Conservation (phyloP, 768 basidiomycete genomes). For the Leccinum arenicola region DNA sequence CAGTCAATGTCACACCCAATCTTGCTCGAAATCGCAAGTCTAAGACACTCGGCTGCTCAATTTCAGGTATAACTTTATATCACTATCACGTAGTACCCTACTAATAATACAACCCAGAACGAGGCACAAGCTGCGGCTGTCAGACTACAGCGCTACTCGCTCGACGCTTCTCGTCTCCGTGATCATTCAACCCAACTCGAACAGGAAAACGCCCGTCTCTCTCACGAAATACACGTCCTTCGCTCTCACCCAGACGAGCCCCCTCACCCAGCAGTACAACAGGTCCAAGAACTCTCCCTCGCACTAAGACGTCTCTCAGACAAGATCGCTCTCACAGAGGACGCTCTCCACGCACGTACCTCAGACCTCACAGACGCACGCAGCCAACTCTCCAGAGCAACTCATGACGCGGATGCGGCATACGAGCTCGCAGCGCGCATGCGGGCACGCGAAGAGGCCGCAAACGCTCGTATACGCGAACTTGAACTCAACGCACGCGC, state of each 20-base stretch:
- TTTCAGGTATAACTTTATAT: slow-evolving; percentile 42
- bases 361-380: slow-evolving; percentile 43
- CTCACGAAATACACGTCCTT: slow-evolving; percentile 54
- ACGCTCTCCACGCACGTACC: slow-evolving; percentile 46
- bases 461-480: slow-evolving; percentile 45
- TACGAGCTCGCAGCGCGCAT: slow-evolving; percentile 53
- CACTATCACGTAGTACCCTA: rapidly evolving
- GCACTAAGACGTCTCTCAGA: slow-evolving; percentile 66
- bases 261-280: slow-evolving; percentile 35
- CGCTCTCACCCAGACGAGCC: slow-evolving; percentile 49
- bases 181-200: slow-evolving; percentile 38
- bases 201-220: slow-evolving; percentile 55
- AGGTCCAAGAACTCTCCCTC: slow-evolving; percentile 57
- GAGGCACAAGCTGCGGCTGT: slow-evolving; percentile 65
- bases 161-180: slow-evolving; percentile 41
- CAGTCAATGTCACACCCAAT: slow-evolving; percentile 33
- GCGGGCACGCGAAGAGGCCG: slow-evolving; percentile 54
- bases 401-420: slow-evolving; percentile 45
- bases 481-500: slow-evolving; percentile 44
- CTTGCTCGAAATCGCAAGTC: slow-evolving; percentile 44
- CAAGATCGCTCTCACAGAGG: slow-evolving; percentile 63
- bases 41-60: slow-evolving; percentile 43
- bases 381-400: slow-evolving; percentile 43
- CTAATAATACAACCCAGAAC: slow-evolving; percentile 42
- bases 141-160: slow-evolving; percentile 61